These are phyloP conservation scores for Nicotiana undulata DNA, from an alignment of 257 asterid genomes.

Conservation along the genomic window DNA sequence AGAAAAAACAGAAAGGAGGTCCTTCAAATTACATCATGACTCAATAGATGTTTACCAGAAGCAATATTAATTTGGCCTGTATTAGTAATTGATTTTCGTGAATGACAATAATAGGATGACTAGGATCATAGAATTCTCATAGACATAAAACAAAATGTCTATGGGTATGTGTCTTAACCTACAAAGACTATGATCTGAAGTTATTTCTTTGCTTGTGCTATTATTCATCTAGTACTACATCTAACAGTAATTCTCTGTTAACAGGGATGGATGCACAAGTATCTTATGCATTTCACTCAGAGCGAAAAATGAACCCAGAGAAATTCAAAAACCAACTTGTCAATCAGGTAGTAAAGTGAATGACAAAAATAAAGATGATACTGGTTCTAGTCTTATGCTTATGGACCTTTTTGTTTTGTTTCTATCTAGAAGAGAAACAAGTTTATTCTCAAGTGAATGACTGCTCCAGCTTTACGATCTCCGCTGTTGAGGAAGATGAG, in stretches of 20 bases:
- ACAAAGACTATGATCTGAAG: neutral
- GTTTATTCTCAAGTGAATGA: neutral
- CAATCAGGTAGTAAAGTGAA: slow-evolving; percentile 56
- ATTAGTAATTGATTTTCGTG: neutral
- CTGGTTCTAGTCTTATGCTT: neutral
- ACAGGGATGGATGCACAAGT: slow-evolving; percentile 98
- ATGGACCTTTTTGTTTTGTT: neutral
- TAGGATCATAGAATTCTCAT: neutral
- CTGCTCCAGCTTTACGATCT: neutral
- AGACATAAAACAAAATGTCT: neutral
- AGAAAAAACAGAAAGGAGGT: neutral
- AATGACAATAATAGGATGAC: neutral
- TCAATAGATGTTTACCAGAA: neutral
- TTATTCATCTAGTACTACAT: neutral
- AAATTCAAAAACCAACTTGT: slow-evolving; percentile 80
- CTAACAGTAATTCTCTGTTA: neutral
- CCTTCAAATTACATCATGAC: neutral
- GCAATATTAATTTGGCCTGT: neutral
- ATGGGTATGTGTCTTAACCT: neutral
- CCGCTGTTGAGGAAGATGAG: neutral
- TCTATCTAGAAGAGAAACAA: neutral
- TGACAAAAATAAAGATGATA: neutral
- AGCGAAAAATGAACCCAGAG: slow-evolving; percentile 84
- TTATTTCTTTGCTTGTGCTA: neutral
- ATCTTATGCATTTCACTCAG: slow-evolving; percentile 87